Base-by-base conservation (phyloP, 768 basidiomycete species). In the Harrya chromipes region DNA sequence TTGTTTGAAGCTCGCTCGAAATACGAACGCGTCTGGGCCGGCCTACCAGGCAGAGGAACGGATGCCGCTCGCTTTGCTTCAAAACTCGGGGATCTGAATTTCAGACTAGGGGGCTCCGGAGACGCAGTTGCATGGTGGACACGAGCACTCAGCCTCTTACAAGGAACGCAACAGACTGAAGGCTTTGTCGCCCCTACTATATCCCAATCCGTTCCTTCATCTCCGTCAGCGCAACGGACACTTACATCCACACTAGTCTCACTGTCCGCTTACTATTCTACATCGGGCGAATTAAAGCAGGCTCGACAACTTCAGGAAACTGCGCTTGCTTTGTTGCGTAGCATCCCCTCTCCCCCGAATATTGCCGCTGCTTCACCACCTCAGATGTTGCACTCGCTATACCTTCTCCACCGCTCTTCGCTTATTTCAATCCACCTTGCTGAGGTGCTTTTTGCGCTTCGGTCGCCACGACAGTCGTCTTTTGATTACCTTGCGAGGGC, bases 371-470 rank as follows among this genome's bases (percentile, higher is more conserved):
- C 75, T 21, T 73, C 85, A 10, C 73, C 81, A 10, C 76, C 84
- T 6, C 78, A 85, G 47, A 72, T 74, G 6, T 74, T 90, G 34
- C 88, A 90, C 62, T 67, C 73, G 1, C 66, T 87, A 6, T 87
- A 79, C 56, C 68, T 90, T 37, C 75, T 87, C 24, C 87, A 90
- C 52, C 83, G 86, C 35, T 80, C 85, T 14, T 80, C 88, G n/a
- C 70, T 90, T 11, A 67, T 90, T 40, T 83, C 83, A 13, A 72
- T 85, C 12, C 88, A 90, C 59, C 78, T 82, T 13, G 87, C 85
- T 0, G 86, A 90, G 67, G 85, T 90, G 11, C 68, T 80, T 10
- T 75, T 83, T 59, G 82, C 82, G 4, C 65, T 71, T 17, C 63
- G 66, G 29, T 58, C 73, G 14, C 71, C 78, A 21, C 60, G 70